A percentile compares a stretch with the other conserved stretches of the same genome.
Conservation (phyloP, 108 stramenopile species). For the Pseudonitzschia multistriata region DNA sequence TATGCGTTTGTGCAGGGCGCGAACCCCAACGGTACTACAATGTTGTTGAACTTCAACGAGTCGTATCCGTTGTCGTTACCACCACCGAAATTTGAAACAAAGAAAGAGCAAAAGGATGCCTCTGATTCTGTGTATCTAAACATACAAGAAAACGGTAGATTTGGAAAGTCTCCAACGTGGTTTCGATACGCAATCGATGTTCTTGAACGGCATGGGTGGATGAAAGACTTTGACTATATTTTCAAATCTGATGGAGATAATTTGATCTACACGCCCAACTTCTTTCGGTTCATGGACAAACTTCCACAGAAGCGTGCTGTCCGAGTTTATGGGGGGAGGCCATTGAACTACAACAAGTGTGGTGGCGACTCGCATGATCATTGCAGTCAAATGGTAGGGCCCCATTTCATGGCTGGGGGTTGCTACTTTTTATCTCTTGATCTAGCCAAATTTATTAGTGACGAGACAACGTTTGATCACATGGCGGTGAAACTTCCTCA, state of each 20-base stretch:
- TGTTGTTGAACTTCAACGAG: slow-evolving; percentile 20
- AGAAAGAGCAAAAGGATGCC: neutral
- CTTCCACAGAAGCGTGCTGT: neutral
- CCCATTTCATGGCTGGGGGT: slow-evolving; percentile 28
- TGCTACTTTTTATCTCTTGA: slow-evolving; percentile 30
- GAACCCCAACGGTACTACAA: slow-evolving; percentile 24
- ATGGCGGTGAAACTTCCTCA: slow-evolving; percentile 18
- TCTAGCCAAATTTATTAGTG: slow-evolving; percentile 28
- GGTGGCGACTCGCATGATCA: slow-evolving; percentile 29
- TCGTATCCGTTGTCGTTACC: slow-evolving; percentile 1
- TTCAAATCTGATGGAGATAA: slow-evolving; percentile 29
- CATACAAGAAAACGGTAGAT: slow-evolving; percentile 32
- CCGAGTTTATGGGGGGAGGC: neutral
- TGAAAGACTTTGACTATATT: slow-evolving; percentile 21
- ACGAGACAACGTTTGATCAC: slow-evolving; percentile 22
- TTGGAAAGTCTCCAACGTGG: slow-evolving; percentile 31
- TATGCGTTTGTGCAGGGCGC: slow-evolving; percentile 42
- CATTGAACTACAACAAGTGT: slow-evolving; percentile 11
- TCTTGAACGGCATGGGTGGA: slow-evolving; percentile 12
- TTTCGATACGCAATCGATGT: slow-evolving; percentile 22
- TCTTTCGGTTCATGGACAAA: slow-evolving; percentile 8
- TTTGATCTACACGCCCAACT: slow-evolving; percentile 15
- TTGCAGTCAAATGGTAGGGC: slow-evolving; percentile 18
- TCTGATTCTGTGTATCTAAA: slow-evolving; percentile 27
- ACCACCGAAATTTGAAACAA: neutral